Evolutionary conservation across 768 basidiomycete genomes (phyloP), one percentile per base, ranked within the genome.

Genomic region (Mycena polygramma): DNA sequence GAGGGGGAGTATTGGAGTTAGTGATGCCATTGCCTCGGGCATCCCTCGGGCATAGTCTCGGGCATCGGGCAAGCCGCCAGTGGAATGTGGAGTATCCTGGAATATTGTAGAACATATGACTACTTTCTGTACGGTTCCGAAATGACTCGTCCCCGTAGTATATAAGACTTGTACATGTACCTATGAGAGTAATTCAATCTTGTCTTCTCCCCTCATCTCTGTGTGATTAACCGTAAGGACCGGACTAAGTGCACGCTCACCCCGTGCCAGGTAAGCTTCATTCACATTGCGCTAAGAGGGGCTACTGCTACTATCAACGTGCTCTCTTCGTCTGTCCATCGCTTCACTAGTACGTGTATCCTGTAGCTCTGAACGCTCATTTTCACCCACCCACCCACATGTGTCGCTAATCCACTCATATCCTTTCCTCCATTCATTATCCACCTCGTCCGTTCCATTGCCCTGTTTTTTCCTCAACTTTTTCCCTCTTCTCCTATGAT

Each of bases 251-350:
- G n/a, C 52, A 53, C 52, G 52, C 52, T 53, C 52, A 53, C 52
- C 52, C 52, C 52, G 52, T 53, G 52, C 26, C 52, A 53, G 52
- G 52, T 53, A 53, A 53, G 52, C 52, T 53, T 53, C 52, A 24
- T 13, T 6, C 6, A 53, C 19, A 49, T 49, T 49, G 48, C 41
- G 41, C 41, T 43, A 43, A 43, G 10, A 43, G 39, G 39, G n/a
- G n/a, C n/a, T n/a, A n/a, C n/a, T n/a, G n/a, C n/a, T n/a, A n/a
- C n/a, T n/a, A n/a, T n/a, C n/a, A n/a, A n/a, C n/a, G n/a, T n/a
- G n/a, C n/a, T n/a, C n/a, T n/a, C n/a, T n/a, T n/a, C n/a, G n/a
- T n/a, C n/a, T n/a, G n/a, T n/a, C n/a, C n/a, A n/a, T n/a, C n/a
- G n/a, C n/a, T n/a, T n/a, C n/a, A n/a, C n/a, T n/a, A n/a, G n/a